Evolutionary conservation across 23 red algal genomes (phyloP).

Genomic region (Cyanidiococcus yangmingshanensis): DNA sequence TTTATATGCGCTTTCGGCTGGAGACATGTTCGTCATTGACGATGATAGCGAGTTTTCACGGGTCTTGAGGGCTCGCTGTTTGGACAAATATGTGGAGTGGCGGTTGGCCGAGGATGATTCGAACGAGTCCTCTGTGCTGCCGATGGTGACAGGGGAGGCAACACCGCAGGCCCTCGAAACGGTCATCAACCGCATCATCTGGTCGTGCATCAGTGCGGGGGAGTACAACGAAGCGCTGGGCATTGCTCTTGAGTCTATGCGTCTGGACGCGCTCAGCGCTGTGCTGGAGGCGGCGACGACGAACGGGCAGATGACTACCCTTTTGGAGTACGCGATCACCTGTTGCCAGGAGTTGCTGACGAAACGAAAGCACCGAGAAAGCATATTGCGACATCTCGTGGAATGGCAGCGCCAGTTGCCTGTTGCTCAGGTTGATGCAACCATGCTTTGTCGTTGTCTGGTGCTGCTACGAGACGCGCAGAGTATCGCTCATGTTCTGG

Average conservation of each 20-base stretch:
- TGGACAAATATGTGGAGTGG: constrained; percentile 76
- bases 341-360: constrained; percentile 65
- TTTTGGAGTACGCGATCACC: constrained; percentile 73
- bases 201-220: constrained; percentile 57
- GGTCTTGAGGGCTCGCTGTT: constrained; percentile 72
- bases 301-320: constrained; percentile 21
- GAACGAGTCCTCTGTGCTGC: not conserved
- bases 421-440: constrained; percentile 12
- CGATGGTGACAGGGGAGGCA: not conserved
- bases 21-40: constrained; percentile 53
- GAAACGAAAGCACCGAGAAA: constrained; percentile 48
- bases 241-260: constrained; percentile 63
- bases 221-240: constrained; percentile 83
- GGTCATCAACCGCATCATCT: constrained; percentile 70
- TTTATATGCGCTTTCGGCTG: constrained; percentile 74
- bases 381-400: constrained; percentile 54
- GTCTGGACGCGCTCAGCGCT: constrained; percentile 59
- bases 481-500: constrained; percentile 56
- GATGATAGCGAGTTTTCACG: constrained; percentile 73
- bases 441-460: constrained; percentile 69
- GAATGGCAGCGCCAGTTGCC: constrained; percentile 15
- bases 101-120: not conserved
- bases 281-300: constrained; percentile 37
- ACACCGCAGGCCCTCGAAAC: constrained; percentile 39
- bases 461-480: constrained; percentile 57